Evolutionary conservation across 441 rosid genomes (phyloP).

Genomic region (Gossypium aridum): DNA sequence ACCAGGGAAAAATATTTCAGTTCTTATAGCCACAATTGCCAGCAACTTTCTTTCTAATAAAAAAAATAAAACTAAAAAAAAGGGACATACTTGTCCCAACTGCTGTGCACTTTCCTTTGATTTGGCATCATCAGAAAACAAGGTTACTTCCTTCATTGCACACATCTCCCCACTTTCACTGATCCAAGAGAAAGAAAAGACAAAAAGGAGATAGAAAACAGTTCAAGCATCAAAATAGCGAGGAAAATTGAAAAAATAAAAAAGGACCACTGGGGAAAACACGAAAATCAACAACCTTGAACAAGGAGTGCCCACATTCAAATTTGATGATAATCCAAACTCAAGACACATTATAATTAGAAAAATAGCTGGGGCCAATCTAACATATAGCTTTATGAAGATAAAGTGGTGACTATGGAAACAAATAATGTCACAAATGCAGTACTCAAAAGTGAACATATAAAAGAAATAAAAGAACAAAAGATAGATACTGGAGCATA

Average conservation of each 20-base stretch:
- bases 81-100: constrained; percentile 50
- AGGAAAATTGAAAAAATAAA: background rate
- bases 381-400: background rate
- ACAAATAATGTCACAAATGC: background rate
- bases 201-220: constrained; percentile 13
- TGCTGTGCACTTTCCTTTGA: constrained; percentile 82
- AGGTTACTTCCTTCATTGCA: constrained; percentile 90
- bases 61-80: constrained; percentile 1
- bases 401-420: background rate
- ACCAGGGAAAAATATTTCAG: background rate
- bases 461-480: background rate
- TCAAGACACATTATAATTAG: background rate
- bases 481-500: constrained; percentile 8
- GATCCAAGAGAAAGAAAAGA: background rate
- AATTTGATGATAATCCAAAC: constrained; percentile 5
- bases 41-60: background rate
- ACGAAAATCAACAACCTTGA: background rate
- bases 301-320: background rate
- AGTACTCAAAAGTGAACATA: background rate
- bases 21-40: background rate
- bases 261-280: background rate
- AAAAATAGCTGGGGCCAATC: background rate
- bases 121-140: constrained; percentile 79
- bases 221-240: constrained; percentile 8
- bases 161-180: constrained; percentile 95